Evolutionary conservation across 2,329 filamentous ascomycete genomes (phyloP).

Genomic region (Akanthomyces lecanii): DNA sequence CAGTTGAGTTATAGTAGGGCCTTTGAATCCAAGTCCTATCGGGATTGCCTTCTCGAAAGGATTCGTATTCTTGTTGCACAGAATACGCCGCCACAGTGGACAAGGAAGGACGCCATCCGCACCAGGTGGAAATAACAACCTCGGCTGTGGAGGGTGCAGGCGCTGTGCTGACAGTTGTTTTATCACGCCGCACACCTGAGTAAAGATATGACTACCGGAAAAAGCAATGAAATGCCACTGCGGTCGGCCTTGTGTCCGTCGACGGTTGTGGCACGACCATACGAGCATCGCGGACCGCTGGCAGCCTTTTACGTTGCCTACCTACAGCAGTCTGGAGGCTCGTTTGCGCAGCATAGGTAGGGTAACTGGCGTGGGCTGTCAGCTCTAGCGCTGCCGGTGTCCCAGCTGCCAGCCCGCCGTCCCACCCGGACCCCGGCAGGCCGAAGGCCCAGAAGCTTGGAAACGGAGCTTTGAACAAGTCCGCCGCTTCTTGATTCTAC

Average conservation of each 20-base stretch:
- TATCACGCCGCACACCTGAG: not conserved
- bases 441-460: constrained; percentile 3
- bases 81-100: constrained; percentile 3
- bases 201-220: not conserved
- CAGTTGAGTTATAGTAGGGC: too few species aligned
- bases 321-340: too few species aligned
- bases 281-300: not conserved
- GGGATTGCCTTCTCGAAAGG: not conserved
- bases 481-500: not conserved
- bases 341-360: too few species aligned
- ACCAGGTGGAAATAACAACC: not conserved
- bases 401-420: not conserved
- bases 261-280: not conserved
- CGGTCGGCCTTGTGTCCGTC: not conserved
- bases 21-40: too few species aligned
- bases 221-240: not conserved
- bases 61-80: not conserved
- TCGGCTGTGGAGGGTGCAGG: not conserved
- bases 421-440: constrained; percentile 12
- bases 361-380: not conserved
- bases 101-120: not conserved
- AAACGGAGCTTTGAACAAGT: not conserved
- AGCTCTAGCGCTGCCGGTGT: not conserved
- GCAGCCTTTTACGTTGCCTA: not conserved
- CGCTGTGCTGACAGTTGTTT: not conserved